These are phyloP conservation scores for Nitzschia sp. DNA, from an alignment of 108 stramenopile genomes.

Conservation along the genomic window DNA sequence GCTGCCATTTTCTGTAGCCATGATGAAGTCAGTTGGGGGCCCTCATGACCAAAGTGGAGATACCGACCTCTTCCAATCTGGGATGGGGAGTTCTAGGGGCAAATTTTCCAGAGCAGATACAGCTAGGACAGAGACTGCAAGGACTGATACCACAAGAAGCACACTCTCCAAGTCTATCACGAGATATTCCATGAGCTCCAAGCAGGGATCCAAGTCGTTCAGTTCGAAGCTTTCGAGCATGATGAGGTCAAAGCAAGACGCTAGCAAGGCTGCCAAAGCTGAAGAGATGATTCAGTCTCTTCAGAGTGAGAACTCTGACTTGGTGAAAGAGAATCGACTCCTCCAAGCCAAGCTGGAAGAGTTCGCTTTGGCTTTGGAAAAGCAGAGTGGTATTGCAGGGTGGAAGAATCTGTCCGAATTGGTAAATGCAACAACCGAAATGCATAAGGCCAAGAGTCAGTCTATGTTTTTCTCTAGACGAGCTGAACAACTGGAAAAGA, in stretches of 20 bases:
- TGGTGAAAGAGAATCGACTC: conserved; percentile 8
- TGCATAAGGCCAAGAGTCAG: not conserved
- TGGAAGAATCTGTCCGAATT: conserved; percentile 4
- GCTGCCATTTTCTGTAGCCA: too few relatives aligned
- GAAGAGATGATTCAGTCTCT: not conserved
- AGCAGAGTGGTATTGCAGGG: not conserved
- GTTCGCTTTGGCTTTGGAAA: not conserved
- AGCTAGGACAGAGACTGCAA: too few relatives aligned
- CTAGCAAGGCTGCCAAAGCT: not conserved
- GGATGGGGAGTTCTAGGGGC: too few relatives aligned
- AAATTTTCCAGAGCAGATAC: too few relatives aligned
- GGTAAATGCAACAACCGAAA: not conserved
- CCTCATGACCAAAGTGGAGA: too few relatives aligned
- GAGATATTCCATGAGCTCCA: not conserved
- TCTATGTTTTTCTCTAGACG: not conserved
- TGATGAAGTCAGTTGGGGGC: too few relatives aligned
- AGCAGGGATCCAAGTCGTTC: conserved; percentile 1
- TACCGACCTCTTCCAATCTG: too few relatives aligned
- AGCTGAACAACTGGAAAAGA: not conserved
- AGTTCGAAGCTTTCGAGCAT: conserved; percentile 6
- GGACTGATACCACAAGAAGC: not conserved
- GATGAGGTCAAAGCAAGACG: conserved; percentile 1
- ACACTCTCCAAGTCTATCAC: not conserved
- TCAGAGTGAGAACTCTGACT: not conserved
- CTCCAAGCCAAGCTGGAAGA: conserved; percentile 6